Evolutionary conservation across 2,329 filamentous ascomycete genomes (phyloP).

Genomic region (Drechslerella dactyloides): DNA sequence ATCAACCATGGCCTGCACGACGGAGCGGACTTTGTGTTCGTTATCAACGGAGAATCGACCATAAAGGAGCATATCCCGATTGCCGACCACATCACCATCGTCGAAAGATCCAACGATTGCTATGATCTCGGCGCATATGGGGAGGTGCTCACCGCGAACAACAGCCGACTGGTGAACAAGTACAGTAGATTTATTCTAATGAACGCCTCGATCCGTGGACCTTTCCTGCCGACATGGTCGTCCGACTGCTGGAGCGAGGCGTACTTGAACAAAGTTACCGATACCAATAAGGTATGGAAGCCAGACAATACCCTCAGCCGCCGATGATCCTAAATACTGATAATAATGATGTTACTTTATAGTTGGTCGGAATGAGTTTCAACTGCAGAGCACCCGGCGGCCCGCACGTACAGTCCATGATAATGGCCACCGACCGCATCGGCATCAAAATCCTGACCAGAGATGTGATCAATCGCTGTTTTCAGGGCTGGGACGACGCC

Average conservation of each 20-base stretch:
- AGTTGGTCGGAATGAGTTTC: slow-evolving; percentile 6
- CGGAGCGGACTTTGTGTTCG: slow-evolving; percentile 59
- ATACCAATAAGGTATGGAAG: slow-evolving; percentile 1
- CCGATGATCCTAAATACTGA: too few relatives aligned
- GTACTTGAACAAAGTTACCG: background rate
- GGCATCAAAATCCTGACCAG: background rate
- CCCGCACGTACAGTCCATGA: slow-evolving; percentile 3
- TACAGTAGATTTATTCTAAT: background rate
- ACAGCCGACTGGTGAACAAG: background rate
- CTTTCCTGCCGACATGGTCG: slow-evolving; percentile 1
- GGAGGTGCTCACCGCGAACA: slow-evolving; percentile 49
- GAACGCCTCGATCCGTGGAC: slow-evolving; percentile 2
- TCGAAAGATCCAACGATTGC: slow-evolving; percentile 56
- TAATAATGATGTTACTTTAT: background rate
- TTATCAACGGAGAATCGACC: slow-evolving; percentile 57
- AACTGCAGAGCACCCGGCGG: slow-evolving; percentile 3
- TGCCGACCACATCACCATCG: slow-evolving; percentile 56
- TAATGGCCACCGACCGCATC: background rate
- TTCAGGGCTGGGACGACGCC: slow-evolving; percentile 1
- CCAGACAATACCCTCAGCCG: too few relatives aligned
- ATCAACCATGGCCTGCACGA: slow-evolving; percentile 57
- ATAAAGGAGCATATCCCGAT: slow-evolving; percentile 54
- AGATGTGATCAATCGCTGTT: background rate
- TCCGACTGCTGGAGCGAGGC: slow-evolving; percentile 3
- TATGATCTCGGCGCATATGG: slow-evolving; percentile 58